Evolutionary conservation across 148 eudicot genomes (phyloP), one percentile per base, ranked within the genome.

Genomic region (Agrostemma githago): DNA sequence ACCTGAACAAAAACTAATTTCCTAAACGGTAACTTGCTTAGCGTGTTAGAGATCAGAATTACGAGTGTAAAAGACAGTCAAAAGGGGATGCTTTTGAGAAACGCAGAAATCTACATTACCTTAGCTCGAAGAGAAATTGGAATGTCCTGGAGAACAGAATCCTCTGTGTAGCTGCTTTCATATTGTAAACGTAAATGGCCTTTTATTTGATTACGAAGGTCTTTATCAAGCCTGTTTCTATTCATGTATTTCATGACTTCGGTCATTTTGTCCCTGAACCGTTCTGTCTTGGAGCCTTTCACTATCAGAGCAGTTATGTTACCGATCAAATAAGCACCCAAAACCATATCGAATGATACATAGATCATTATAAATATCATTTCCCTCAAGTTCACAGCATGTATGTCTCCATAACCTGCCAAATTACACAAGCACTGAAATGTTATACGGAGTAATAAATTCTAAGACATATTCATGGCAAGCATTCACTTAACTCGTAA

Each of bases 381-480:
- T 83, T 89, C 91, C 83, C 89, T 84, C 82, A 83, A 0, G 80
- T 89, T 89, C 8, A 89, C 91, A 43, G 94, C 94, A 83, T 89
- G 94, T 69, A 89, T 85, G 73, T 89, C 94, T 8, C 94, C 94
- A 71, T 89, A 88, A 78, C 94, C 94, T 89, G 86, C 48, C 76
- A 70, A 34, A 75, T 17, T 70, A 34, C 40, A 77, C 6, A 12
- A 12, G 71, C 15, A 64, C 21, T 34, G 58, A 74, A 41, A 16
- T 41, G 6, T 41, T 66, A 44, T 19, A n/a, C n/a, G n/a, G n/a
- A n/a, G n/a, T n/a, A 34, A 68, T 68, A 19, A 8, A 20, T 68
- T 19, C 37, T 2, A 19, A 68, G 71, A 66, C 4, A 43, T 56
- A 19, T 60, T 48, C 54, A 48, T 48, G 54, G 12, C 12, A 48